Evolutionary conservation across 257 asterid genomes (phyloP), one percentile per base, ranked within the genome.

Genomic region (Capsicum pubescens): DNA sequence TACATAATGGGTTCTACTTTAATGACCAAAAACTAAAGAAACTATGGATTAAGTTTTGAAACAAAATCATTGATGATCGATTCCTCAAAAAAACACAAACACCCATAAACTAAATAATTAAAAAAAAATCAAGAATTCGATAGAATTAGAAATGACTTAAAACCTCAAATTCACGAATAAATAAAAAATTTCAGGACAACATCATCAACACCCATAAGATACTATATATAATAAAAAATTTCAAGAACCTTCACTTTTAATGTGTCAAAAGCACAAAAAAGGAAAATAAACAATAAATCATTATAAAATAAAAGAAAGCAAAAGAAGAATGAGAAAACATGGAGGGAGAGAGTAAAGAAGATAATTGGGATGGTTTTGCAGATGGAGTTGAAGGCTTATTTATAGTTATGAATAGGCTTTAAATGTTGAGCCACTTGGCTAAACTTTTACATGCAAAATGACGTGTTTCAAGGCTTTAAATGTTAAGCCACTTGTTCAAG

Each of bases 51-150:
- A 21, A 11, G 69, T 9, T 36, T 69, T 42, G 78, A 19, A 39
- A 61, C 81, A 16, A 21, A 74, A 48, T 36, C 8, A 48, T 58
- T 12, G 39, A 16, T 11, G 59, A 72, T 10, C 80, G 48, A 39
- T 72, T 72, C 80, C 80, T 72, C n/a, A 46, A 72, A 1, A 72
- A 71, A 72, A 46, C n/a, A 71, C 35, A 46, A 74, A 70, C 35
- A 44, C 54, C 3, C 57, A n/a, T 2, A 71, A 71, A n/a, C 36
- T n/a, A 71, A 72, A 71, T 10, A n/a, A 36, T 26, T 3, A 72
- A 19, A 26, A 26, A 26, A 19, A 48, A 3, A 19, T 1, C 17
- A 19, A 72, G 59, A 72, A 46, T n/a, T 46, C 17, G n/a, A 46
- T 70, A 5, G 36, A 71, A 71, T 16, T 5, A 36, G n/a, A 71